These are phyloP conservation scores for Amphichorda felina DNA, from an alignment of 2,329 filamentous ascomycete genomes.

Conservation along the genomic window DNA sequence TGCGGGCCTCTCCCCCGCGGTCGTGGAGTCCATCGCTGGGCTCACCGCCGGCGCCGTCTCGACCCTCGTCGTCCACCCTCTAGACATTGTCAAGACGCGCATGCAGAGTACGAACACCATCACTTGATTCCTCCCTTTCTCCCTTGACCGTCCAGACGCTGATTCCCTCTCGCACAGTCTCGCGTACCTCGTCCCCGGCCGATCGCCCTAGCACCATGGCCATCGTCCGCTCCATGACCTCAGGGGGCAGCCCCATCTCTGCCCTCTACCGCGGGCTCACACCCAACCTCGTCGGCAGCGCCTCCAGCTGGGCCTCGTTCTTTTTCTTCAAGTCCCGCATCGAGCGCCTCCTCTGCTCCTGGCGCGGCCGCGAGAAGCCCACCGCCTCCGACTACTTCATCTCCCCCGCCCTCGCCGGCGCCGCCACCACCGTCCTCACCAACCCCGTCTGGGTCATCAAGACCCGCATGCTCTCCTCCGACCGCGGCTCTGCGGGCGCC, in stretches of 20 bases:
- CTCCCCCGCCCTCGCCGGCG: conserved; percentile 58
- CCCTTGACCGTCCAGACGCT: not conserved
- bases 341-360: conserved; percentile 31
- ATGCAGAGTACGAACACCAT: conserved; percentile 80
- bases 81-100: conserved; percentile 94
- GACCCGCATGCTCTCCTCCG: conserved; percentile 88
- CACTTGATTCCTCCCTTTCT: not conserved
- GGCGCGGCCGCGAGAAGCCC: conserved; percentile 8
- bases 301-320: conserved; percentile 81
- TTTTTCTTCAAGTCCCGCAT: conserved; percentile 62
- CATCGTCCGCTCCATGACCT: conserved; percentile 36
- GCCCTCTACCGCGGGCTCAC: conserved; percentile 83
- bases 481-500: conserved; percentile 60
- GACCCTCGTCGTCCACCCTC: conserved; percentile 78
- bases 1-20: conserved; percentile 59
- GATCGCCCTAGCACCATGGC: conserved; percentile 34
- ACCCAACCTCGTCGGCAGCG: conserved; percentile 86
- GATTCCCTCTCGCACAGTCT: conserved; percentile 26
- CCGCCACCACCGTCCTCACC: conserved; percentile 69
- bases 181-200: conserved; percentile 29
- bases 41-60: conserved; percentile 80
- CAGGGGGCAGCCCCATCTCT: conserved; percentile 42
- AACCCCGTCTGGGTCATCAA: conserved; percentile 99
- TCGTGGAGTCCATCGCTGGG: conserved; percentile 81
- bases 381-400: conserved; percentile 66